Conservation (phyloP, 176 grass and related monocot species). For the Poa annua region DNA sequence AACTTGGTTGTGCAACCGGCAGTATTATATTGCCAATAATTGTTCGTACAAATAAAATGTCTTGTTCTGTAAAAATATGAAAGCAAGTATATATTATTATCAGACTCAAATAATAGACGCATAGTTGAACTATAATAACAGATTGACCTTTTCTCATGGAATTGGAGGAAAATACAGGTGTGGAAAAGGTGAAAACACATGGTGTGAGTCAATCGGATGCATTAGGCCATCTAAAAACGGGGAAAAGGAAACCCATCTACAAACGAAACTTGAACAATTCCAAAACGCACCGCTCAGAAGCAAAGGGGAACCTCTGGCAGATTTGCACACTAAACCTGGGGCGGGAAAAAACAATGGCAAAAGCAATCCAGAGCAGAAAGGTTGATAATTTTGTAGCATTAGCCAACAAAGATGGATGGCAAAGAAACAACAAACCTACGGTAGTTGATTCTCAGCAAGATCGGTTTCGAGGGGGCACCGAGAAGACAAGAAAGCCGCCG, state of each 20-base stretch:
- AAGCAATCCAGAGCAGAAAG: background rate
- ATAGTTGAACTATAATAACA: conserved; percentile 6
- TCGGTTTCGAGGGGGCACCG: background rate
- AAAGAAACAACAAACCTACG: background rate
- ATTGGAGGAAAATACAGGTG: background rate
- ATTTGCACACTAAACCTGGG: too few relatives aligned
- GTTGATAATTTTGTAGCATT: background rate
- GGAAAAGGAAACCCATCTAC: background rate
- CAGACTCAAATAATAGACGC: background rate
- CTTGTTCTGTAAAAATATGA: conserved; percentile 13
- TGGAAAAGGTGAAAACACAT: background rate
- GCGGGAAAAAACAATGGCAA: too few relatives aligned
- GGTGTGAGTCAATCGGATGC: background rate
- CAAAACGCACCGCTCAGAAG: background rate
- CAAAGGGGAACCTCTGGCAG: background rate
- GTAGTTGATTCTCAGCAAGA: background rate
- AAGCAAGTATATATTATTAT: conserved; percentile 24
- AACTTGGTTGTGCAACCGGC: conserved; percentile 21
- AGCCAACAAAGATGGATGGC: background rate
- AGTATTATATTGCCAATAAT: conserved; percentile 52
- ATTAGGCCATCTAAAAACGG: background rate
- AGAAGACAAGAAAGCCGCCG: background rate
- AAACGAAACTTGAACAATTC: background rate
- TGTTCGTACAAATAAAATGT: conserved; percentile 17
- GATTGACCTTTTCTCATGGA: background rate